Conservation (phyloP, 2,329 filamentous ascomycete species). For the Pseudogymnoascus sp. region DNA sequence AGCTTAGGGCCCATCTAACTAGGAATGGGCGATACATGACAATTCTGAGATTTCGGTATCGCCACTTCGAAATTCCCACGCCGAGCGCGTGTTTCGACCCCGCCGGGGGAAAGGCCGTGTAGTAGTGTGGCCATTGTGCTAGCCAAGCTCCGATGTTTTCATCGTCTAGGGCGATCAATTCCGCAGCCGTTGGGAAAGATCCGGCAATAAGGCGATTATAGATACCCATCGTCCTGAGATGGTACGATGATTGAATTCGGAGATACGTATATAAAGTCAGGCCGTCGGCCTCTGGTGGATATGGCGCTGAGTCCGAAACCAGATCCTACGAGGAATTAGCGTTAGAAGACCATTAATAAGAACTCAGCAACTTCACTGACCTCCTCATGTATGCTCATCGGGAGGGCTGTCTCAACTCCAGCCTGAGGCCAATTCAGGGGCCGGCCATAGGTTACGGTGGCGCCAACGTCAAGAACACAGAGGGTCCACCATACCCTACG, state of each 20-base stretch:
- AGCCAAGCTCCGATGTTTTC: slow-evolving; percentile 13
- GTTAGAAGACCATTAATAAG: background rate
- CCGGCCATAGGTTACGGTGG: slow-evolving; percentile 16
- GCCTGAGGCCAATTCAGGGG: slow-evolving; percentile 14
- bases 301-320: background rate
- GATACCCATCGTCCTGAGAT: slow-evolving; percentile 5
- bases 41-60: slow-evolving; percentile 15
- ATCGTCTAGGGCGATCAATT: slow-evolving; percentile 11
- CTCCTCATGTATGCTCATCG: slow-evolving; percentile 15
- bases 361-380: slow-evolving; percentile 8
- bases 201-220: slow-evolving; percentile 9
- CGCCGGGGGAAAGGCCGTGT: slow-evolving; percentile 4
- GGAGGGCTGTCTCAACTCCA: slow-evolving; percentile 14
- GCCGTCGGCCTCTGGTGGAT: background rate
- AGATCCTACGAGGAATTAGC: background rate
- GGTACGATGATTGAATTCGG: slow-evolving; percentile 6
- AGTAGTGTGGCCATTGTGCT: slow-evolving; percentile 11
- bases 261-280: slow-evolving; percentile 10
- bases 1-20: slow-evolving; percentile 11
- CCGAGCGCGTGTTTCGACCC: slow-evolving; percentile 10
- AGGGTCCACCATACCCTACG: slow-evolving; percentile 16
- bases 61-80: slow-evolving; percentile 14
- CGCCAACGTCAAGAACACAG: slow-evolving; percentile 17
- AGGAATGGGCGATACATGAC: slow-evolving; percentile 17
- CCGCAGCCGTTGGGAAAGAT: slow-evolving; percentile 8